These are phyloP conservation scores for Lepidium aucheri DNA, from an alignment of 345 rosid genomes.

Conservation along the genomic window DNA sequence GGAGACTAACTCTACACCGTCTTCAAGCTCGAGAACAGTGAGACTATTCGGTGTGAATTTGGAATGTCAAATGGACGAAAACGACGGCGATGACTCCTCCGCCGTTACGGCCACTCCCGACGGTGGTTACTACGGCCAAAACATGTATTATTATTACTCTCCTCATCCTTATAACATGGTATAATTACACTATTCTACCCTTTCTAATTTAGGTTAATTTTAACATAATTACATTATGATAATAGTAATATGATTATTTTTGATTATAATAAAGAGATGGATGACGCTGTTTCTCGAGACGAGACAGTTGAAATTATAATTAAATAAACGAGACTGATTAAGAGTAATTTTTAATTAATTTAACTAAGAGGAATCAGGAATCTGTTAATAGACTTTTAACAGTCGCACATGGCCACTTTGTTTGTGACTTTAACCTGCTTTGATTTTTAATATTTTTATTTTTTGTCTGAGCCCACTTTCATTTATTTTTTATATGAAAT, in stretches of 20 bases:
- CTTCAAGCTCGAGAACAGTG: slow-evolving; percentile 45
- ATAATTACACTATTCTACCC: neutral
- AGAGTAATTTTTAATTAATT: neutral
- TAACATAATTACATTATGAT: slow-evolving; percentile 11
- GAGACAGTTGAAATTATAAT: slow-evolving; percentile 20
- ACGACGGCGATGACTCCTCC: slow-evolving; percentile 31
- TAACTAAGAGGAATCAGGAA: slow-evolving; percentile 17
- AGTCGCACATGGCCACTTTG: slow-evolving; percentile 27
- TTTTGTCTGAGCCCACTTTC: slow-evolving; percentile 12
- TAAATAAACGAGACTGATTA: slow-evolving; percentile 13
- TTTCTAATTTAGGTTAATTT: neutral
- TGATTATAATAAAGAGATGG: slow-evolving; percentile 11
- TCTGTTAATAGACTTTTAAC: slow-evolving; percentile 24
- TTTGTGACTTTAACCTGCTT: neutral
- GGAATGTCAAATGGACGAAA: slow-evolving; percentile 63
- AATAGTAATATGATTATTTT: no score
- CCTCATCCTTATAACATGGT: slow-evolving; percentile 24
- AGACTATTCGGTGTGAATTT: slow-evolving; percentile 87
- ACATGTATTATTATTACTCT: slow-evolving; percentile 33
- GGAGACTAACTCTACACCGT: slow-evolving; percentile 17
- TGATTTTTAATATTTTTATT: neutral
- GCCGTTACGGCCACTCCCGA: slow-evolving; percentile 33
- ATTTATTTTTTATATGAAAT: neutral
- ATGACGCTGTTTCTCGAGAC: slow-evolving; percentile 16
- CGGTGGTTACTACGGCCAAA: slow-evolving; percentile 27